Percentiles rank a stretch among this genome's conserved stretches.
Conservation (phyloP, 352 stramenopile genomes). For the Phytophthora sp. region DNA sequence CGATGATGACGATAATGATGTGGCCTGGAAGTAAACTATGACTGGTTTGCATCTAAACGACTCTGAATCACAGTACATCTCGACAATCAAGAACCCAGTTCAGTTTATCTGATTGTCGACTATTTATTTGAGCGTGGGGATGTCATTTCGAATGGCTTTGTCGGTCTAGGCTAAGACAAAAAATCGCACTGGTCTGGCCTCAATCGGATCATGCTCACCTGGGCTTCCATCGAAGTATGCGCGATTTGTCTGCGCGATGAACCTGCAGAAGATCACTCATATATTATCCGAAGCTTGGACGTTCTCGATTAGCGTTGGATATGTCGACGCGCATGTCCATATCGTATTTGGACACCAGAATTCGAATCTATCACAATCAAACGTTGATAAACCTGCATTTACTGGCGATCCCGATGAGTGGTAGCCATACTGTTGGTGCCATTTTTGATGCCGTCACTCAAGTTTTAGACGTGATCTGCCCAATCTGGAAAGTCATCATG, state of each 20-base stretch:
- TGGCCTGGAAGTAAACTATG: neutral
- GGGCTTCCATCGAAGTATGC: neutral
- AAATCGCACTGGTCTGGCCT: neutral
- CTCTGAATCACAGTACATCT: neutral
- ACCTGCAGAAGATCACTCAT: neutral
- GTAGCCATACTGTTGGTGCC: neutral
- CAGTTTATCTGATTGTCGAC: neutral
- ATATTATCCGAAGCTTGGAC: neutral
- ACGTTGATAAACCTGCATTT: neutral
- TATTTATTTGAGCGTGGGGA: neutral
- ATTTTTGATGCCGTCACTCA: neutral
- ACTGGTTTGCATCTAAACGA: neutral
- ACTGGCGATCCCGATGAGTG: neutral
- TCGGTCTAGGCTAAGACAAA: neutral
- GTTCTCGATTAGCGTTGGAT: neutral
- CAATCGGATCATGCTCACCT: neutral
- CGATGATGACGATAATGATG: neutral
- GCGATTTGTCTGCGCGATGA: neutral
- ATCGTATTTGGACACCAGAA: neutral
- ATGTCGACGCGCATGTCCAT: slow-evolving; percentile 1
- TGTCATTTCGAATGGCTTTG: slow-evolving; percentile 2
- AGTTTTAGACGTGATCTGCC: neutral
- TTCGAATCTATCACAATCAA: neutral
- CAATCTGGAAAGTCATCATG: neutral
- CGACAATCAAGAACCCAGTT: neutral